These are phyloP conservation scores for Monascus purpureus DNA, from an alignment of 495 filamentous ascomycete genomes.

Conservation along the genomic window DNA sequence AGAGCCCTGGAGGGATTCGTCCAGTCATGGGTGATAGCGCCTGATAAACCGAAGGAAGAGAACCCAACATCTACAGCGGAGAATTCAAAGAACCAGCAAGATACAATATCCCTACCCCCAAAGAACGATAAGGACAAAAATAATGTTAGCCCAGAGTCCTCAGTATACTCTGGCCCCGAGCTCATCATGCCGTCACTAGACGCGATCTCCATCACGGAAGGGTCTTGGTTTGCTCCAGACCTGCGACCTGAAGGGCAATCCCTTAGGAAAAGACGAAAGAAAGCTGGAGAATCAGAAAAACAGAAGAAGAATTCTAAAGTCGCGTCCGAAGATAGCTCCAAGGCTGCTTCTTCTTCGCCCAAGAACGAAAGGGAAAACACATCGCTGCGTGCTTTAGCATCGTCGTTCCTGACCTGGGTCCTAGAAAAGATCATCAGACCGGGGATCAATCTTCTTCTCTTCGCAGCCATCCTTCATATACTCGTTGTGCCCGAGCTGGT, in stretches of 20 bases:
- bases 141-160: conserved; percentile 13
- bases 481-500: conserved; percentile 28
- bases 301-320: no score
- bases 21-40: conserved; percentile 27
- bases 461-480: conserved; percentile 21
- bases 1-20: conserved; percentile 12
- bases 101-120: neutral
- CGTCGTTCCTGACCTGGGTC: neutral
- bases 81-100: conserved; percentile 1
- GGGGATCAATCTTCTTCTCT: conserved; percentile 18
- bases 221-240: conserved; percentile 25
- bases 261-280: conserved; percentile 16
- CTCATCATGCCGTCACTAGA: conserved; percentile 35
- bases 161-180: conserved; percentile 26
- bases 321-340: neutral
- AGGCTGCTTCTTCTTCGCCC: neutral
- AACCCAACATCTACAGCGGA: conserved; percentile 1
- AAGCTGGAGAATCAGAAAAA: neutral
- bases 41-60: conserved; percentile 3
- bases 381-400: neutral
- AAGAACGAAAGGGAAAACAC: neutral
- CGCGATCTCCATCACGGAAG: conserved; percentile 20
- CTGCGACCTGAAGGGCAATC: conserved; percentile 9
- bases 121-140: neutral
- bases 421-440: conserved; percentile 9